Evolutionary conservation across 2,329 filamentous ascomycete genomes (phyloP).

Genomic region (Allantophomopsis lycopodina): DNA sequence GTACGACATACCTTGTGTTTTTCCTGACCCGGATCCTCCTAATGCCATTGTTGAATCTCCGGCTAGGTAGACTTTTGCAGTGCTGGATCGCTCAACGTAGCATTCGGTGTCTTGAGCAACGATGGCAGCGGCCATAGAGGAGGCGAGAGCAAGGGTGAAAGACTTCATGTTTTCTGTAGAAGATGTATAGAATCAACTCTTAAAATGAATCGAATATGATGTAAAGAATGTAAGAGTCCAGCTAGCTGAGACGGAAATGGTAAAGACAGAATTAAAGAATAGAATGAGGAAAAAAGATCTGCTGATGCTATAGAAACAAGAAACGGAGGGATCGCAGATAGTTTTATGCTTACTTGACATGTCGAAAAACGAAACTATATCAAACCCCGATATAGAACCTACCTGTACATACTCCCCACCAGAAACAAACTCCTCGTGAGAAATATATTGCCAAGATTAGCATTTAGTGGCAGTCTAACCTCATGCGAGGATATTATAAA

Average conservation of each 20-base stretch:
- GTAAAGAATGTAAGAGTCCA: not conserved
- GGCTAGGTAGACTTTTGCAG: constrained; percentile 35
- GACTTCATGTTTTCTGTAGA: constrained; percentile 6
- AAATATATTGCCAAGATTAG: too few relatives aligned
- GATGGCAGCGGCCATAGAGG: constrained; percentile 11
- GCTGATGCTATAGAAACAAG: too few relatives aligned
- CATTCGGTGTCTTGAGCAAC: constrained; percentile 4
- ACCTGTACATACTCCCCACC: too few relatives aligned
- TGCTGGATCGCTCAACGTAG: constrained; percentile 4
- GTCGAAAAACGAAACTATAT: too few relatives aligned
- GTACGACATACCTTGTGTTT: constrained; percentile 21
- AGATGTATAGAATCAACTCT: not conserved
- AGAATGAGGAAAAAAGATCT: too few relatives aligned
- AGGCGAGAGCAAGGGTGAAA: constrained; percentile 3
- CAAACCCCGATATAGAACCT: too few relatives aligned
- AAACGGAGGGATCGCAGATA: too few relatives aligned
- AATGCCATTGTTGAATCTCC: constrained; percentile 50
- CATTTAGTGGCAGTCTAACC: too few relatives aligned
- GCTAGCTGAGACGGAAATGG: not conserved
- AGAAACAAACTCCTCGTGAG: too few relatives aligned
- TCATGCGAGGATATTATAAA: too few relatives aligned
- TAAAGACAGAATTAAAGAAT: too few relatives aligned
- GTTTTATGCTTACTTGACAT: too few relatives aligned
- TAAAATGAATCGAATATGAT: not conserved
- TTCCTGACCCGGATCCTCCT: constrained; percentile 25